A percentile compares a stretch with the other conserved stretches of the same genome.
Evolutionary conservation across 2,329 filamentous ascomycete species (phyloP).

Genomic region (Diaporthe vaccinii): DNA sequence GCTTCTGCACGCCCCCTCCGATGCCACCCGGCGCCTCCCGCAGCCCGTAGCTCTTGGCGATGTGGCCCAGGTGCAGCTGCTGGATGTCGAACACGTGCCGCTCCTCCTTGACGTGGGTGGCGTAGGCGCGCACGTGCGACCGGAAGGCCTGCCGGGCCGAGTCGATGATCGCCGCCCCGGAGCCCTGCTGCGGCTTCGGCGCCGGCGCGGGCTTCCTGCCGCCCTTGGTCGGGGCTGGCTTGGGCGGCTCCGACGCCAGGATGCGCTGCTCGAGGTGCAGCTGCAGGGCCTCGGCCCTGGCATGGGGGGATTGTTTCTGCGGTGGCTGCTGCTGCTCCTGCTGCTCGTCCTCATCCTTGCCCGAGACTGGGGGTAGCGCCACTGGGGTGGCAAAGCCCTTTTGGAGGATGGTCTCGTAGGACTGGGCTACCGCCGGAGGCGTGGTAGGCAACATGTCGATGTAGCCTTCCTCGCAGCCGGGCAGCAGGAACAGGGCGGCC

Average conservation of each 20-base stretch:
- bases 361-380: slow-evolving; percentile 67
- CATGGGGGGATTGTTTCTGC: slow-evolving; percentile 59
- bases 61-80: slow-evolving; percentile 89
- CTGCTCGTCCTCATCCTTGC: slow-evolving; percentile 69
- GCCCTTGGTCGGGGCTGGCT: slow-evolving; percentile 41
- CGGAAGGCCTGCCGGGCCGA: slow-evolving; percentile 88
- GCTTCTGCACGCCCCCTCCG: slow-evolving; percentile 67
- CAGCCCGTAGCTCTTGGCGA: slow-evolving; percentile 93
- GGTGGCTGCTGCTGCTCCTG: slow-evolving; percentile 58
- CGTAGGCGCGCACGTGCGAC: slow-evolving; percentile 93
- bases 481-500: slow-evolving; percentile 89
- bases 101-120: slow-evolving; percentile 91
- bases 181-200: slow-evolving; percentile 9
- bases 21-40: slow-evolving; percentile 91
- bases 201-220: slow-evolving; percentile 57
- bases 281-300: slow-evolving; percentile 68
- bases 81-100: slow-evolving; percentile 92
- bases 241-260: slow-evolving; percentile 51
- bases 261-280: slow-evolving; percentile 72
- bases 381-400: slow-evolving; percentile 74
- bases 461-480: slow-evolving; percentile 93
- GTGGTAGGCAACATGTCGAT: slow-evolving; percentile 76
- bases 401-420: slow-evolving; percentile 70
- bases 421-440: slow-evolving; percentile 62
- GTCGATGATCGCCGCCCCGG: slow-evolving; percentile 76